phyloP scores from a whole-genome alignment of 257 asterid species.

The Henckelia pumila region DNA sequence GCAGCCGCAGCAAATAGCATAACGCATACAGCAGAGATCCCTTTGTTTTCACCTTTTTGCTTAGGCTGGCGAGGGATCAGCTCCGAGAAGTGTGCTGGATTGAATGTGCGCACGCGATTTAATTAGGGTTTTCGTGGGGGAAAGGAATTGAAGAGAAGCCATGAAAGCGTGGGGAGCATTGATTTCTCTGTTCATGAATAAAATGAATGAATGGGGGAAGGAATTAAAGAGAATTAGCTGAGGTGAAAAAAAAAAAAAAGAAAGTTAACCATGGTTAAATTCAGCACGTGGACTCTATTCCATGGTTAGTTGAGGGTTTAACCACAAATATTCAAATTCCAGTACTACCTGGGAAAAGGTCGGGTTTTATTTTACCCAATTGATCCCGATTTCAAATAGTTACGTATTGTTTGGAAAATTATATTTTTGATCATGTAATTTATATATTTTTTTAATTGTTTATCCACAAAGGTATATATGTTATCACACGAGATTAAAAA shows the following conservation, averaged over 20 bases:
- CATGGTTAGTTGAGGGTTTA: not conserved
- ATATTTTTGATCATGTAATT: too few species aligned
- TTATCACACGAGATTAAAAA: too few species aligned
- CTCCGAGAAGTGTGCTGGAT: constrained; percentile 40
- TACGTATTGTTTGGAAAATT: too few species aligned
- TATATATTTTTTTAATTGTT: too few species aligned
- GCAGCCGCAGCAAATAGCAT: constrained; percentile 24
- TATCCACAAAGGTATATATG: too few species aligned
- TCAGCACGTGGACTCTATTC: not conserved
- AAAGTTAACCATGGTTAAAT: not conserved
- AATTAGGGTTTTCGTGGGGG: not conserved
- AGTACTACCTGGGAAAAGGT: not conserved
- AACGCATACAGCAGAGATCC: constrained; percentile 24
- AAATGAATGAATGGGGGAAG: not conserved
- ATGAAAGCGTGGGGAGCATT: constrained; percentile 3
- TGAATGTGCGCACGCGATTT: not conserved
- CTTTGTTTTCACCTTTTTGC: constrained; percentile 34
- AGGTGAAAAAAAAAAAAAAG: too few species aligned
- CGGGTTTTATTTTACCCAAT: not conserved
- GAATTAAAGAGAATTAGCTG: not conserved
- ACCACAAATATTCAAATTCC: not conserved
- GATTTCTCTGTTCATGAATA: not conserved
- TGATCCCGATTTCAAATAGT: not conserved
- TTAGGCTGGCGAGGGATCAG: constrained; percentile 29
- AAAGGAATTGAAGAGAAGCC: not conserved